Evolutionary conservation across 1,139 yeast genomes (phyloP).

Genomic region (Geotrichum australiense): DNA sequence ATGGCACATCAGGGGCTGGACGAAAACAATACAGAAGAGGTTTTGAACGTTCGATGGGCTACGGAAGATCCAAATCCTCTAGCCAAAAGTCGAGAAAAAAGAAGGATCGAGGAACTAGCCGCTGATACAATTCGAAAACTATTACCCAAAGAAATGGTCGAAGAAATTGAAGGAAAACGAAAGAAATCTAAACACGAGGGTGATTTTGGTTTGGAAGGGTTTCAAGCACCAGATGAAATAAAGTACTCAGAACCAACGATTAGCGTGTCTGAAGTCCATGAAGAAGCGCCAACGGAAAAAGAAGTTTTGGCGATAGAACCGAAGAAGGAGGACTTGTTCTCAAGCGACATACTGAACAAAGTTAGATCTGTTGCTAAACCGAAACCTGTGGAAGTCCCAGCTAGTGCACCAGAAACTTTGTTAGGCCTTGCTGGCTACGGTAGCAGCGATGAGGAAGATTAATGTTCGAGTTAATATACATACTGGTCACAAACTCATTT

Average conservation of each 20-base stretch:
- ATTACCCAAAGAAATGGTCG: conserved; percentile 29
- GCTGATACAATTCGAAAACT: conserved; percentile 35
- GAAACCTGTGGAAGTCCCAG: background rate
- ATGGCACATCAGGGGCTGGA: conserved; percentile 70
- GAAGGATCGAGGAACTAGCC: conserved; percentile 36
- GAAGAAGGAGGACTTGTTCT: conserved; percentile 7
- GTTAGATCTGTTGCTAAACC: conserved; percentile 4
- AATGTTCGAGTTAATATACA: no score
- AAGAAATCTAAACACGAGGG: conserved; percentile 2
- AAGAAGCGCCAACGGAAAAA: background rate
- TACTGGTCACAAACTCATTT: no score
- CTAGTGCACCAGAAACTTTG: conserved; percentile 1
- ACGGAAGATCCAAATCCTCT: conserved; percentile 77
- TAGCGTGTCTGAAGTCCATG: no score
- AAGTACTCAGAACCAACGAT: no score
- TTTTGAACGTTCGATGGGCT: conserved; percentile 79
- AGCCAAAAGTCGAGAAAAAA: conserved; percentile 47
- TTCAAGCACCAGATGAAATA: conserved; percentile 25
- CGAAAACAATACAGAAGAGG: conserved; percentile 42
- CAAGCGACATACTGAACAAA: conserved; percentile 5
- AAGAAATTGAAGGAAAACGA: conserved; percentile 25
- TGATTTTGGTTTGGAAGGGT: conserved; percentile 24
- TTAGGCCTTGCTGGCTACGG: conserved; percentile 14
- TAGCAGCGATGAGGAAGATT: conserved; percentile 13
- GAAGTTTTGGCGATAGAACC: no score